phyloP scores from a whole-genome alignment of 305 asterid genomes.

The Withania somnifera region DNA sequence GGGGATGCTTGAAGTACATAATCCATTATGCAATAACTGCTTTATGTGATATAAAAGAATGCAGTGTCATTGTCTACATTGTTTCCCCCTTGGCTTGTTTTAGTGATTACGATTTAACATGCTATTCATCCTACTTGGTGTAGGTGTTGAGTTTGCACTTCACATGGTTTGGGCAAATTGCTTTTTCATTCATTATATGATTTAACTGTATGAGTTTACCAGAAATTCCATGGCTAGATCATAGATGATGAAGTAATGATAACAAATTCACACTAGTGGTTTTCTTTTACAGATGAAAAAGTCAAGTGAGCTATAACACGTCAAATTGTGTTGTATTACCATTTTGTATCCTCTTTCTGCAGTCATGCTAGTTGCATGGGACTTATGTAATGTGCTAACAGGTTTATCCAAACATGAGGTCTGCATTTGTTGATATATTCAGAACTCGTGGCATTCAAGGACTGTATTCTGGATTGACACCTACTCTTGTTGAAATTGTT shows the following conservation, averaged over 20 bases:
- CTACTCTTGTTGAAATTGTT: slow-evolving; percentile 70
- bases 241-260: background rate
- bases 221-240: background rate
- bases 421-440: slow-evolving; percentile 53
- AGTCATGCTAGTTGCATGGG: background rate
- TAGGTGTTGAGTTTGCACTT: background rate
- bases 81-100: background rate
- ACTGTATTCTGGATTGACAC: slow-evolving; percentile 74
- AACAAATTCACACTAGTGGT: background rate
- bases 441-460: slow-evolving; percentile 65
- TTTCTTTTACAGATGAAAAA: background rate
- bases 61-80: background rate
- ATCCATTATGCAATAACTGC: background rate
- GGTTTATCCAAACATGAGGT: slow-evolving; percentile 84
- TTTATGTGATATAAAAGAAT: background rate
- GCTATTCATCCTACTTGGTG: background rate
- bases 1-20: background rate
- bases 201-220: background rate
- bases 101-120: background rate
- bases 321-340: background rate
- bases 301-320: background rate
- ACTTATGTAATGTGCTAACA: slow-evolving; percentile 19
- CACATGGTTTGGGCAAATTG: background rate
- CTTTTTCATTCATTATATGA: background rate
- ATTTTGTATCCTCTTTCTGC: background rate